phyloP scores from a whole-genome alignment of 73 alveolate species.

The Paramecium sonneborni region DNA sequence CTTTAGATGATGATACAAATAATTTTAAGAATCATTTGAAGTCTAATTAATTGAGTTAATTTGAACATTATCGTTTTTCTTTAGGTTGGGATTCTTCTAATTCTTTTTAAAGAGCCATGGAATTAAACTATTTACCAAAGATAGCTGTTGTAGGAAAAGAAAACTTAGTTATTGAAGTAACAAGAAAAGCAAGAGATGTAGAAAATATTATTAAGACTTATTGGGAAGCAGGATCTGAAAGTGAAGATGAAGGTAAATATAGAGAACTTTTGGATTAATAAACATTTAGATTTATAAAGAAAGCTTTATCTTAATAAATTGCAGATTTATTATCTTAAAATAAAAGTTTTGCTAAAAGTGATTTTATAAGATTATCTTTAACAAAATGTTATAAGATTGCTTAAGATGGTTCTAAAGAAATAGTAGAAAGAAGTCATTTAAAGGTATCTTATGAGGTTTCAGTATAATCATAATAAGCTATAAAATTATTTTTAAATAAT shows the following conservation, averaged over 20 bases:
- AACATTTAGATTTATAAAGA: not conserved
- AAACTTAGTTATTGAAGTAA: not conserved
- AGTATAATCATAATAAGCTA: not conserved
- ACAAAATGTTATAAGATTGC: not conserved
- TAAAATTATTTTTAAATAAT: not conserved
- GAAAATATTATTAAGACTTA: not conserved
- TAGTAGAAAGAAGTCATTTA: constrained; percentile 6
- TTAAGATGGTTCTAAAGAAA: constrained; percentile 1
- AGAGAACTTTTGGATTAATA: constrained; percentile 16
- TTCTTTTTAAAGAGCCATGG: constrained; percentile 9
- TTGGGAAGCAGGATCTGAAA: constrained; percentile 40
- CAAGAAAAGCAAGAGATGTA: not conserved
- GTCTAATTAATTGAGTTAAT: not conserved
- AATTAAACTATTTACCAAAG: constrained; percentile 8
- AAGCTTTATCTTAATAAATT: not conserved
- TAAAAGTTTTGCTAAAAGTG: not conserved
- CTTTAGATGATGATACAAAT: not conserved
- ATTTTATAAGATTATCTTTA: not conserved
- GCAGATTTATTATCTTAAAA: not conserved
- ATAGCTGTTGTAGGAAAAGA: not conserved
- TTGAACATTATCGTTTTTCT: not conserved
- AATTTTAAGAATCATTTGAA: not conserved
- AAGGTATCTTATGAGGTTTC: constrained; percentile 31
- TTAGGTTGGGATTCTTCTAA: not conserved
- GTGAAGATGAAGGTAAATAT: constrained; percentile 18